Evolutionary conservation across 2,329 filamentous ascomycete genomes (phyloP).

Genomic region (Metarhizium guizhouense): DNA sequence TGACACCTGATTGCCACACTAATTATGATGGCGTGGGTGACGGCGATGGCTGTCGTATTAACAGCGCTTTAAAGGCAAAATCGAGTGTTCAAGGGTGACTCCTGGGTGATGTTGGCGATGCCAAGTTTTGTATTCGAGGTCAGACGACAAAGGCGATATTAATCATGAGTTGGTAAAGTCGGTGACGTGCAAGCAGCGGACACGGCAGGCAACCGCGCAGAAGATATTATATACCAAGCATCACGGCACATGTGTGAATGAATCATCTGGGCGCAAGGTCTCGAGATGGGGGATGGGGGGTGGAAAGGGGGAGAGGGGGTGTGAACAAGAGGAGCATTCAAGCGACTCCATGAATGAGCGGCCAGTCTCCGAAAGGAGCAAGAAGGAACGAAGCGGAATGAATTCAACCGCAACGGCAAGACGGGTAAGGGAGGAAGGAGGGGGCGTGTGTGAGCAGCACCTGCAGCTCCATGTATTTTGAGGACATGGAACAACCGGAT

Average conservation of each 20-base stretch:
- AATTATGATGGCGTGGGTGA: neutral
- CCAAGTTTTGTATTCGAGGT: neutral
- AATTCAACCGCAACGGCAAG: neutral
- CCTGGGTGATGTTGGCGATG: neutral
- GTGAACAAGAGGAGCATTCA: neutral
- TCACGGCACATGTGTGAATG: constrained; percentile 16
- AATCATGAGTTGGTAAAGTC: neutral
- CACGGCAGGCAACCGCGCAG: constrained; percentile 3
- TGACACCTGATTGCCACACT: neutral
- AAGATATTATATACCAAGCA: constrained; percentile 12
- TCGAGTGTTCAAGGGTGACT: neutral
- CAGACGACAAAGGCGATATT: neutral
- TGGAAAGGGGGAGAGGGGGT: neutral
- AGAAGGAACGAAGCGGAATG: constrained; percentile 1
- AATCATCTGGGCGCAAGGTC: constrained; percentile 9
- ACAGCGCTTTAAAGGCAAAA: neutral
- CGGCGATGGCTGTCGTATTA: neutral
- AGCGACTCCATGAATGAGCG: neutral
- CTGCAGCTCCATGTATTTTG: neutral
- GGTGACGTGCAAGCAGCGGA: neutral
- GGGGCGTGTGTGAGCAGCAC: neutral
- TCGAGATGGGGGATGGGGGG: neutral
- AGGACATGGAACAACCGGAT: neutral
- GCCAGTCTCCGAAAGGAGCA: neutral
- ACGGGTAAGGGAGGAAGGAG: neutral